Percentiles rank a stretch among this genome's conserved stretches.
phyloP scores from a whole-genome alignment of 163 green algal species.

The Chlamydomonas reinhardtii region DNA sequence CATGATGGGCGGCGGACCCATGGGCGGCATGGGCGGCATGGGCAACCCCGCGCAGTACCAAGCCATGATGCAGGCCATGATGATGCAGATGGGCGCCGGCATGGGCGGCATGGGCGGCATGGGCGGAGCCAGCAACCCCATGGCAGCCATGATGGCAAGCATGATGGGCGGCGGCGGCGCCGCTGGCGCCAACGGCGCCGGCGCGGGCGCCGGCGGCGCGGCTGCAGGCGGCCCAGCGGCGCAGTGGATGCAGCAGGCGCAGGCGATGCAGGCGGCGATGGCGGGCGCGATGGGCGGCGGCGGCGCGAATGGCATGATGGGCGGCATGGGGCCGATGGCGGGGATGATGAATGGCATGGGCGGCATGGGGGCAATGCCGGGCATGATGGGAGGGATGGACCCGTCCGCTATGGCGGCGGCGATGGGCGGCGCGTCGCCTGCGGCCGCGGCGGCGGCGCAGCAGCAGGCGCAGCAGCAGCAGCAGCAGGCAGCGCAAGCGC shows the following conservation, averaged over 20 bases:
- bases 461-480: not conserved
- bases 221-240: not conserved
- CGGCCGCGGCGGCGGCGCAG: not conserved
- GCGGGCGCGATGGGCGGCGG: conserved; percentile 12
- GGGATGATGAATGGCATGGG: conserved; percentile 10
- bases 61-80: not conserved
- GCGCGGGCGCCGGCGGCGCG: not conserved
- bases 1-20: not conserved
- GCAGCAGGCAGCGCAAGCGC: not conserved
- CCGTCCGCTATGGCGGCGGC: not conserved
- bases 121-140: not conserved
- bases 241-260: conserved; percentile 44
- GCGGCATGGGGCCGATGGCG: not conserved
- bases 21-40: too few relatives aligned
- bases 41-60: not conserved
- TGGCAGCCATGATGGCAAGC: not conserved
- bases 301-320: not conserved
- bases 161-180: not conserved
- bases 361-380: not conserved
- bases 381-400: not conserved
- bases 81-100: too few relatives aligned
- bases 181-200: not conserved
- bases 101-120: not conserved
- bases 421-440: not conserved
- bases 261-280: conserved; percentile 13